A percentile compares a stretch with the other conserved stretches of the same genome.
Conservation (phyloP, 345 rosid species). For the Lagerstroemia speciosa region DNA sequence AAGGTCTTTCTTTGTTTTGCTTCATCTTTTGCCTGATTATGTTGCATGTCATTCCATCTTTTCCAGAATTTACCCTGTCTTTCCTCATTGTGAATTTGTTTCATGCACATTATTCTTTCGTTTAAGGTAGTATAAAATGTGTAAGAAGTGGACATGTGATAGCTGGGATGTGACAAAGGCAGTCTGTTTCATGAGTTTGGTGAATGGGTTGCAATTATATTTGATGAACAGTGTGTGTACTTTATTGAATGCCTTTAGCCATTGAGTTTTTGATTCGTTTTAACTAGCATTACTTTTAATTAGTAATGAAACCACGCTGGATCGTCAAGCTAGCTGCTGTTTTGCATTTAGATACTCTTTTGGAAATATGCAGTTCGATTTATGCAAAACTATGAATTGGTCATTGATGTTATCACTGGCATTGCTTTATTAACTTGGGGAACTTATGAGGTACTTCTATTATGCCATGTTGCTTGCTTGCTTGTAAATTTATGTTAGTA, state of each 20-base stretch:
- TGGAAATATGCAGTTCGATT: too few species aligned
- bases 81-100: neutral
- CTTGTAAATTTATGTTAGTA: neutral
- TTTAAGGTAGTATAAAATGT: too few species aligned
- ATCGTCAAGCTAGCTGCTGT: too few species aligned
- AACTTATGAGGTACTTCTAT: too few species aligned
- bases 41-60: neutral
- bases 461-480: neutral
- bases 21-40: neutral
- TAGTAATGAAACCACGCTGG: too few species aligned
- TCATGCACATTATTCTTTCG: neutral
- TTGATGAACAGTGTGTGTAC: neutral
- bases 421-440: too few species aligned
- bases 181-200: neutral
- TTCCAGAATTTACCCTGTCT: neutral
- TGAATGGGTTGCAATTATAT: neutral
- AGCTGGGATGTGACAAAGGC: neutral
- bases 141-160: neutral
- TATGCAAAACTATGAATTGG: too few species aligned
- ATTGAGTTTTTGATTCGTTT: too few species aligned
- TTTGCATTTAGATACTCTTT: too few species aligned
- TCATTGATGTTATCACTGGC: too few species aligned
- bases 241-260: too few species aligned
- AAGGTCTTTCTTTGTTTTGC: slow-evolving; percentile 37
- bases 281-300: too few species aligned